Percentiles rank a stretch among this genome's conserved stretches.
These are phyloP conservation scores for Xylaria nigripes DNA, from an alignment of 495 filamentous ascomycete genomes.

Conservation along the genomic window DNA sequence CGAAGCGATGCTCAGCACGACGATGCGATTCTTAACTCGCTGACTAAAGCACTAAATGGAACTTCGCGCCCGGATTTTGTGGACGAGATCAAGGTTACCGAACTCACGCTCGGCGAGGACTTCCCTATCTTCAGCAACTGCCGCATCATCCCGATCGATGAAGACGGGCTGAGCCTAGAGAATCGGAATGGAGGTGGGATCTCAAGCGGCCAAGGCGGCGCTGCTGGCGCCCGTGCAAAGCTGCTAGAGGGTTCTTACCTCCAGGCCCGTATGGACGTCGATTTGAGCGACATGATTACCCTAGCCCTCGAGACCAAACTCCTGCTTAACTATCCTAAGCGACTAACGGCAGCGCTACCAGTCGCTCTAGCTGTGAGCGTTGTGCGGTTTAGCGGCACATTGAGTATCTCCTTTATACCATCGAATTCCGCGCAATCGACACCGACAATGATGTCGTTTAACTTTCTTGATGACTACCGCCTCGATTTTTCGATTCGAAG, in stretches of 20 bases:
- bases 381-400: constrained; percentile 86
- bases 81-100: constrained; percentile 86
- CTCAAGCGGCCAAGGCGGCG: constrained; percentile 25
- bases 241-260: constrained; percentile 54
- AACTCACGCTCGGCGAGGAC: constrained; percentile 88
- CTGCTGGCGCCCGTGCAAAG: constrained; percentile 41
- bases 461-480: constrained; percentile 90
- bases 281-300: constrained; percentile 90
- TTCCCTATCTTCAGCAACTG: constrained; percentile 99
- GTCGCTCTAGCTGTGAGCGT: constrained; percentile 87
- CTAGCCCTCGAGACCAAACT: constrained; percentile 90
- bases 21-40: constrained; percentile 86
- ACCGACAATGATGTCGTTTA: constrained; percentile 82
- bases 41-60: constrained; percentile 82
- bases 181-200: constrained; percentile 35
- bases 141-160: constrained; percentile 78
- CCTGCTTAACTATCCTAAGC: constrained; percentile 86
- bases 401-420: constrained; percentile 87
- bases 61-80: constrained; percentile 80
- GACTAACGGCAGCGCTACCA: constrained; percentile 80
- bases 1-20: constrained; percentile 81
- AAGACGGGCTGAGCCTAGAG: constrained; percentile 47
- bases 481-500: constrained; percentile 87
- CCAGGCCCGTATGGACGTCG: constrained; percentile 95
- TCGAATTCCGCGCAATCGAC: constrained; percentile 45